Evolutionary conservation across 192 early-diverging fungal genomes (phyloP).

Genomic region (Paraglomus brasilianum): DNA sequence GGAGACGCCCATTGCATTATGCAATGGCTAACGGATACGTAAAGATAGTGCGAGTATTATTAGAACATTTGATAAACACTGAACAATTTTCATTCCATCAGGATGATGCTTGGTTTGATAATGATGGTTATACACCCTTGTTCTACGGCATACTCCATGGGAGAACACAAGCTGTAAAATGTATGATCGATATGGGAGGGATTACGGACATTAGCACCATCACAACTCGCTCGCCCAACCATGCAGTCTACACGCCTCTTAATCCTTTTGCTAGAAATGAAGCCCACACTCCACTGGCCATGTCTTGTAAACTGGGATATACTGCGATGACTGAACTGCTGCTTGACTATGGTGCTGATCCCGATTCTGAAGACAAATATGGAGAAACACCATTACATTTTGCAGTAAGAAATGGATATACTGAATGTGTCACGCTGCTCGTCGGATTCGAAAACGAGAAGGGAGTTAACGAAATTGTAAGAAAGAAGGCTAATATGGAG

Average conservation of each 20-base stretch:
- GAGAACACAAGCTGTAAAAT: conserved; percentile 43
- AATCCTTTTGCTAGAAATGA: neutral
- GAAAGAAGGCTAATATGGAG: conserved; percentile 43
- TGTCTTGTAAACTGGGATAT: conserved; percentile 54
- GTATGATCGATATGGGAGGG: conserved; percentile 52
- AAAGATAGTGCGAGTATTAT: conserved; percentile 44
- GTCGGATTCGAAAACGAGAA: conserved; percentile 34
- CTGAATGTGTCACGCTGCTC: conserved; percentile 51
- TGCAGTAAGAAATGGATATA: conserved; percentile 50
- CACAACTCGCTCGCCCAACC: conserved; percentile 25
- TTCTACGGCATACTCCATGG: conserved; percentile 62
- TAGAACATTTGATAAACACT: conserved; percentile 44
- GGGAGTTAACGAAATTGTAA: conserved; percentile 1
- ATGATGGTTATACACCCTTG: conserved; percentile 64
- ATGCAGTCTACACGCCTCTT: no score
- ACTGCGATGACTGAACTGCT: conserved; percentile 48
- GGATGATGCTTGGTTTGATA: conserved; percentile 55
- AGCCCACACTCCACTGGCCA: conserved; percentile 49
- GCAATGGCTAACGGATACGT: conserved; percentile 54
- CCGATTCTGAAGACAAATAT: conserved; percentile 63
- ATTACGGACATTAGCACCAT: conserved; percentile 51
- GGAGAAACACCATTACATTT: conserved; percentile 66
- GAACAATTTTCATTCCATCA: conserved; percentile 34
- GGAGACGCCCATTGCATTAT: conserved; percentile 62
- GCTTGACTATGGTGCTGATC: conserved; percentile 51